phyloP scores from a whole-genome alignment of 2,329 filamentous ascomycete species.

The Cladosporium halotolerans region DNA sequence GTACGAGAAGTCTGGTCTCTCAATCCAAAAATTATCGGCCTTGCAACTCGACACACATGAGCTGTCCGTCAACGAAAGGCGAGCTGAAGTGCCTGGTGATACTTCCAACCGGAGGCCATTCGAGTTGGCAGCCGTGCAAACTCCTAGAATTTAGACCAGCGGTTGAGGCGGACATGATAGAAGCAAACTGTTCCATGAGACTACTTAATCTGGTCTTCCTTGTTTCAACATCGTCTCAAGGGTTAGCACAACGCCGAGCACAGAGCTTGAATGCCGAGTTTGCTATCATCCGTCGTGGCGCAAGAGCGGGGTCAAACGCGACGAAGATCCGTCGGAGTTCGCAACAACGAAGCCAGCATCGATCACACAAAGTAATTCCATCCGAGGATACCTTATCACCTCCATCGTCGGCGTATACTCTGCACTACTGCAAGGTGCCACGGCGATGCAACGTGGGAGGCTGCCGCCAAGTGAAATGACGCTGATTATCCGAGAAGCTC shows the following conservation, averaged over 20 bases:
- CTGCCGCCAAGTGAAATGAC: slow-evolving; percentile 7
- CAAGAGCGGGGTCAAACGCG: too few species aligned
- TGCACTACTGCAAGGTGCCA: slow-evolving; percentile 1
- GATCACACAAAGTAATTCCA: too few species aligned
- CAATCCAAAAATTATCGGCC: background rate
- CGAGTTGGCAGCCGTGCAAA: background rate
- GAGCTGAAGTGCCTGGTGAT: background rate
- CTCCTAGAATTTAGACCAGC: background rate
- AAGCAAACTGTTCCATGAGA: too few species aligned
- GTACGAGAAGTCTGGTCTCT: background rate
- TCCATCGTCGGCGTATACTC: background rate
- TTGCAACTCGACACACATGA: background rate
- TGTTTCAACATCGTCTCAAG: too few species aligned
- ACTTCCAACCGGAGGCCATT: background rate
- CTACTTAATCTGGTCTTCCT: too few species aligned
- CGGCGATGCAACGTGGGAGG: slow-evolving; percentile 5
- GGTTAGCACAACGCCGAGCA: too few species aligned
- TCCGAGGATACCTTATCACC: background rate
- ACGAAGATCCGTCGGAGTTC: too few species aligned
- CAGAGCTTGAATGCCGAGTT: too few species aligned
- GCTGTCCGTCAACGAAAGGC: background rate
- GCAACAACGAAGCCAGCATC: too few species aligned
- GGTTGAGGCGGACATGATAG: too few species aligned
- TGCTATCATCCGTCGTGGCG: too few species aligned
- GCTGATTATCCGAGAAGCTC: background rate